These are phyloP conservation scores for Knoxdaviesia capensis DNA, from an alignment of 2,329 filamentous ascomycete species.

Conservation along the genomic window DNA sequence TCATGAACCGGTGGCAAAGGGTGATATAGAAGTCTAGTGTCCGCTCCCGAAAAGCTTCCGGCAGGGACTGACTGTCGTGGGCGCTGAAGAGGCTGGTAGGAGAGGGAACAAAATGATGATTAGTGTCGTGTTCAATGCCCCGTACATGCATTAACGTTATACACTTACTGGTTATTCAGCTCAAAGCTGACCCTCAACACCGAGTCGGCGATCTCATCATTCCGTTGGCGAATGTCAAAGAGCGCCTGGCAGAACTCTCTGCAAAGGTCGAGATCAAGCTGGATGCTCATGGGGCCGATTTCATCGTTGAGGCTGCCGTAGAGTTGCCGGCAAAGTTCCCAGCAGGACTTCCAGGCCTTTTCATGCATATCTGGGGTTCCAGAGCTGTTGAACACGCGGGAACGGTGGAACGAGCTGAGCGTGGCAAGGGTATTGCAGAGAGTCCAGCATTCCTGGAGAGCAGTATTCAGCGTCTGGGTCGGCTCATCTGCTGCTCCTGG, in stretches of 20 bases:
- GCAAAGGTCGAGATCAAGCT: conserved; percentile 62
- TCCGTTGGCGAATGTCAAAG: conserved; percentile 65
- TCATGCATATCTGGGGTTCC: conserved; percentile 62
- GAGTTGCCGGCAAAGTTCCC: conserved; percentile 76
- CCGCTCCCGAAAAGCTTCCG: conserved; percentile 70
- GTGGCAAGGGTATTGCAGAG: conserved; percentile 79
- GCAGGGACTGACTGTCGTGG: conserved; percentile 58
- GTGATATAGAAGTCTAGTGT: conserved; percentile 92
- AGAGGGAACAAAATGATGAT: conserved; percentile 4
- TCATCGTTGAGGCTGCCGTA: conserved; percentile 65
- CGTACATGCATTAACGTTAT: background rate
- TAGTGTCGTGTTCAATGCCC: conserved; percentile 6
- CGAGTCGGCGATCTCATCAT: conserved; percentile 65
- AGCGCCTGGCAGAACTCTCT: conserved; percentile 81
- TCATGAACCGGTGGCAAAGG: conserved; percentile 88
- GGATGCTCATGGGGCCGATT: conserved; percentile 41
- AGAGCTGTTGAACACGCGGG: conserved; percentile 57
- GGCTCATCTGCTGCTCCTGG: too few species aligned
- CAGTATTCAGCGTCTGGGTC: conserved; percentile 42
- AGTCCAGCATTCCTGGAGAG: conserved; percentile 80
- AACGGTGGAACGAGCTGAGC: conserved; percentile 65
- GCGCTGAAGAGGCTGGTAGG: conserved; percentile 59
- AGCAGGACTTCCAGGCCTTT: conserved; percentile 83
- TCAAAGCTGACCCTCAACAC: conserved; percentile 85
- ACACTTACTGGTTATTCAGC: conserved; percentile 64